Conservation (phyloP, 2,329 filamentous ascomycete genomes). For the Cryphonectria naterciae region DNA sequence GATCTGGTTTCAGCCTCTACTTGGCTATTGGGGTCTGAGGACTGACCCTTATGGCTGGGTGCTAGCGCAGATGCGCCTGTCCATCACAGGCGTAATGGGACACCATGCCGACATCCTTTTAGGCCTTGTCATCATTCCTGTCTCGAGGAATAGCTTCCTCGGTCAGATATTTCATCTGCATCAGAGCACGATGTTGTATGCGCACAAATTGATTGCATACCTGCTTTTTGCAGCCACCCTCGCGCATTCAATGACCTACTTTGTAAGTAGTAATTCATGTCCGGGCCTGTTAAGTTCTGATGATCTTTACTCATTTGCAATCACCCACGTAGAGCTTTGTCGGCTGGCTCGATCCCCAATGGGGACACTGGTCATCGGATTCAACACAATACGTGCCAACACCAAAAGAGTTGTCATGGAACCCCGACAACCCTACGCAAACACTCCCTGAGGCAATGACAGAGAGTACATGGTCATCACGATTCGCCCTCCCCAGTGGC, state of each 20-base stretch:
- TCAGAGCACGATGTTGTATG: conserved; percentile 28
- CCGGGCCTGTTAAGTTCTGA: neutral
- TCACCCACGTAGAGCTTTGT: neutral
- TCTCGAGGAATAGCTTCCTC: conserved; percentile 28
- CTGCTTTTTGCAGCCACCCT: conserved; percentile 14
- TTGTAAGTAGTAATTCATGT: conserved; percentile 22
- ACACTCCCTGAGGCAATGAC: conserved; percentile 22
- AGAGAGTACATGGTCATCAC: conserved; percentile 16
- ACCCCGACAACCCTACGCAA: conserved; percentile 28
- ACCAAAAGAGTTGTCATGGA: conserved; percentile 22
- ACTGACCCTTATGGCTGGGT: conserved; percentile 22
- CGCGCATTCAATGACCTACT: conserved; percentile 26
- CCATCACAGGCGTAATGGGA: conserved; percentile 26
- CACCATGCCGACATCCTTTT: conserved; percentile 30
- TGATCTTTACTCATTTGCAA: neutral
- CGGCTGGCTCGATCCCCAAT: neutral
- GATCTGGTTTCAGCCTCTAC: conserved; percentile 25
- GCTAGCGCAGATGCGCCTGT: conserved; percentile 24
- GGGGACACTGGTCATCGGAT: neutral
- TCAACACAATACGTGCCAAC: neutral
- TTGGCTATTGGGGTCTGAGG: conserved; percentile 19
- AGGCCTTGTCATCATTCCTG: conserved; percentile 28
- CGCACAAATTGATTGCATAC: conserved; percentile 29
- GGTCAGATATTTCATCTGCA: conserved; percentile 26
- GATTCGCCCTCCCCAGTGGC: conserved; percentile 22